These are phyloP conservation scores for Colletotrichum incanum DNA, from an alignment of 2,329 filamentous ascomycete species.

Conservation along the genomic window DNA sequence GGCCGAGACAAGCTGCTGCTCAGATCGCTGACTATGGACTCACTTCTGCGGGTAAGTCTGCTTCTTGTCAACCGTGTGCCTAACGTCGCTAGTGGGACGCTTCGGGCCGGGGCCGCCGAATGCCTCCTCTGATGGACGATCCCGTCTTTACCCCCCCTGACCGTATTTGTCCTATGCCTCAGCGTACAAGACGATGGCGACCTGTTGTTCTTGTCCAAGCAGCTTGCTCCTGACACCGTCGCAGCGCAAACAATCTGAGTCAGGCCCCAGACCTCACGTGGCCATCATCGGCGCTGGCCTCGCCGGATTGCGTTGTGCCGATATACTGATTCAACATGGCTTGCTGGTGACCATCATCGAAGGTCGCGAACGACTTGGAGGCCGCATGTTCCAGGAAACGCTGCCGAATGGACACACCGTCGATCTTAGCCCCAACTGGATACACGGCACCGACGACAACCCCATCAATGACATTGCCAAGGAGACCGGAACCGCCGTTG, in stretches of 20 bases:
- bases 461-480: slow-evolving; percentile 78
- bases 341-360: slow-evolving; percentile 80
- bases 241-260: slow-evolving; percentile 37
- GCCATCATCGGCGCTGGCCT: slow-evolving; percentile 81
- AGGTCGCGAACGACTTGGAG: slow-evolving; percentile 77
- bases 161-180: slow-evolving; percentile 20
- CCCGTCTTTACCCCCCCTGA: slow-evolving; percentile 8
- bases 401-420: slow-evolving; percentile 65
- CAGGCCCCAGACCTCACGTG: slow-evolving; percentile 65
- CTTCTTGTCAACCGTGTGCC: slow-evolving; percentile 32
- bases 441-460: slow-evolving; percentile 81
- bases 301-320: slow-evolving; percentile 79
- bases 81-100: slow-evolving; percentile 39
- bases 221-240: slow-evolving; percentile 35
- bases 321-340: slow-evolving; percentile 75
- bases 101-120: slow-evolving; percentile 21
- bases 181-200: slow-evolving; percentile 14
- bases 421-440: slow-evolving; percentile 84
- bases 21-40: slow-evolving; percentile 51
- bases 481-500: slow-evolving; percentile 68
- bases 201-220: slow-evolving; percentile 11
- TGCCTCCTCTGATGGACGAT: slow-evolving; percentile 25
- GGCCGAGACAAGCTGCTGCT: slow-evolving; percentile 49
- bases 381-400: slow-evolving; percentile 70
- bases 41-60: slow-evolving; percentile 55